Conservation (phyloP, 257 asterid genomes). For the Nicotiana tabacum region DNA sequence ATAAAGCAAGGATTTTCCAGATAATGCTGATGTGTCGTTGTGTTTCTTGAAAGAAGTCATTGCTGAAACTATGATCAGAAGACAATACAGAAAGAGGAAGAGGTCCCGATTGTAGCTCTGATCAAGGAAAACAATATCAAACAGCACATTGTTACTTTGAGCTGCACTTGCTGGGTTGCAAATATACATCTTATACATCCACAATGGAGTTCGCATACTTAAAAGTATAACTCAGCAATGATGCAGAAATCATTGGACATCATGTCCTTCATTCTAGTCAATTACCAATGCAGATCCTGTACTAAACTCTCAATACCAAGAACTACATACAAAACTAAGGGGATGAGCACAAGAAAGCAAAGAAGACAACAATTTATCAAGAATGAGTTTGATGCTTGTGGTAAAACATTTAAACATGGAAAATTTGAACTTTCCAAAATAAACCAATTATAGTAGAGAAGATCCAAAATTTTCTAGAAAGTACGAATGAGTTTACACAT, state of each 20-base stretch:
- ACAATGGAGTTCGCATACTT: background rate
- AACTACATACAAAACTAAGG: background rate
- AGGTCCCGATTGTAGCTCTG: conserved; percentile 97
- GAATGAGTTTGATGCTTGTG: background rate
- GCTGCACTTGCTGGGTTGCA: background rate
- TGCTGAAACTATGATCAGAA: conserved; percentile 76
- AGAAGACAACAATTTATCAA: background rate
- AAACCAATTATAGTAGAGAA: background rate
- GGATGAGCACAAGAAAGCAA: background rate
- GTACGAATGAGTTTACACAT: background rate
- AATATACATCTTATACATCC: background rate
- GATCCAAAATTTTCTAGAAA: background rate
- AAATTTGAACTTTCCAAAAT: background rate
- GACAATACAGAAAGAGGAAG: conserved; percentile 68
- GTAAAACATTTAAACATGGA: background rate
- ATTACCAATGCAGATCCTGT: background rate
- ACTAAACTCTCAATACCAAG: background rate
- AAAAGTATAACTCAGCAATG: background rate
- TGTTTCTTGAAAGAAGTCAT: conserved; percentile 88
- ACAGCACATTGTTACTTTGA: conserved; percentile 17
- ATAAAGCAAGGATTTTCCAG: conserved; percentile 80
- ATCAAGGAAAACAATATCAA: conserved; percentile 24
- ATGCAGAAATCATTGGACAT: background rate
- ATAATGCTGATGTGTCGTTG: conserved; percentile 77
- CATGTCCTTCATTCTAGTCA: background rate